These are phyloP conservation scores for Parafenestella ontariensis DNA, from an alignment of 2,329 filamentous ascomycete genomes.

Conservation along the genomic window DNA sequence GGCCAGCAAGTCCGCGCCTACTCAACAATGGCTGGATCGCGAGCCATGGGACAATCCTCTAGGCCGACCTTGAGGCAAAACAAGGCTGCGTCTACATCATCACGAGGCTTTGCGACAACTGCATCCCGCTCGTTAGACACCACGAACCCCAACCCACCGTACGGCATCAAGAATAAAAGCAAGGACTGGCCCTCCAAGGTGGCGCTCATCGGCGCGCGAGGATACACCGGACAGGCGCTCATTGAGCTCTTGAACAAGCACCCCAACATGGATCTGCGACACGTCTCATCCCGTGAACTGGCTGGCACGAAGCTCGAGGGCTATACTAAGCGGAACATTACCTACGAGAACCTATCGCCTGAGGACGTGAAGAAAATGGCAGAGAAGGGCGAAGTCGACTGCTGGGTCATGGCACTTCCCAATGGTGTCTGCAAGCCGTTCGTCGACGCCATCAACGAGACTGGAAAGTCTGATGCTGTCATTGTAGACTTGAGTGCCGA, in stretches of 20 bases:
- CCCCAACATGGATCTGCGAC: conserved; percentile 85
- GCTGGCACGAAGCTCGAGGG: conserved; percentile 85
- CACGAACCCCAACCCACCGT: conserved; percentile 88
- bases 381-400: conserved; percentile 83
- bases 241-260: conserved; percentile 87
- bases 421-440: conserved; percentile 95
- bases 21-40: conserved; percentile 58
- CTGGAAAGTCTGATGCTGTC: conserved; percentile 69
- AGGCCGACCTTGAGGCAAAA: conserved; percentile 33
- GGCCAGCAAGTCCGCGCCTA: conserved; percentile 71
- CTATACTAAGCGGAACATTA: conserved; percentile 89
- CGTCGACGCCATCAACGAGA: conserved; percentile 83
- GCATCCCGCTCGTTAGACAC: conserved; percentile 49
- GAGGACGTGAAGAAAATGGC: conserved; percentile 90
- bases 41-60: conserved; percentile 32
- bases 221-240: conserved; percentile 91
- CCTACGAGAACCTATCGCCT: conserved; percentile 86
- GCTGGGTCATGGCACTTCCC: conserved; percentile 96
- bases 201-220: conserved; percentile 87
- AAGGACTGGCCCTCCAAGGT: conserved; percentile 80
- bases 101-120: conserved; percentile 65
- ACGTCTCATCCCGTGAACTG: conserved; percentile 93
- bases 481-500: conserved; percentile 97
- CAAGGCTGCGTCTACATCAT: conserved; percentile 44
- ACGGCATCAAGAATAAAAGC: conserved; percentile 86